Evolutionary conservation across 768 basidiomycete genomes (phyloP).

Genomic region (Kwoniella pini): DNA sequence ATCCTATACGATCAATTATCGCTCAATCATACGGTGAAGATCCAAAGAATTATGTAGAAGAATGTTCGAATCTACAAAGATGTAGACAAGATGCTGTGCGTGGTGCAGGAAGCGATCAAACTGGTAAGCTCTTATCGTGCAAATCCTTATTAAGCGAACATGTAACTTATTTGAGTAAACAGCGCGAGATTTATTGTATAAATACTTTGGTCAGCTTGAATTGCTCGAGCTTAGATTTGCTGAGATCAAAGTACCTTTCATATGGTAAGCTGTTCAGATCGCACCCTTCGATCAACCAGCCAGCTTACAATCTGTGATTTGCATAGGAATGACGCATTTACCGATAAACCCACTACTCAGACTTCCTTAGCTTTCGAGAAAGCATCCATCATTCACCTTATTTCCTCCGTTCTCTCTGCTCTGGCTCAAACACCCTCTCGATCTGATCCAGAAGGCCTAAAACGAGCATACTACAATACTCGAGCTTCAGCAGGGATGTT

Average conservation of each 20-base stretch:
- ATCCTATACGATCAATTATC: constrained; percentile 80
- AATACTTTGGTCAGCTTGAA: constrained; percentile 98
- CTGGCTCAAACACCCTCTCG: constrained; percentile 72
- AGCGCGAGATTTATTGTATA: constrained; percentile 94
- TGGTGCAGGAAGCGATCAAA: constrained; percentile 92
- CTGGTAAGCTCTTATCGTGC: constrained; percentile 61
- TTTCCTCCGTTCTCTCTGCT: constrained; percentile 88
- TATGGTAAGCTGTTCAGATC: constrained; percentile 68
- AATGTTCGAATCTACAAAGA: constrained; percentile 80
- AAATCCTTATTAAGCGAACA: neutral
- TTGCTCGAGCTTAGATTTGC: constrained; percentile 94
- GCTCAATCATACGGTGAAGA: constrained; percentile 89
- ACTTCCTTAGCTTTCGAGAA: constrained; percentile 98
- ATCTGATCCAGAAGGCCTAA: constrained; percentile 81
- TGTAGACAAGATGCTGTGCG: constrained; percentile 94
- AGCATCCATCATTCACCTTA: constrained; percentile 94
- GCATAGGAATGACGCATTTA: constrained; percentile 84
- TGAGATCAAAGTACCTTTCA: constrained; percentile 92
- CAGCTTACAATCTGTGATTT: neutral
- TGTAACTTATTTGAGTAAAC: constrained; percentile 45
- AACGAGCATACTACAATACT: constrained; percentile 90
- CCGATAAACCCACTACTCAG: constrained; percentile 86
- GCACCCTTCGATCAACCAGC: neutral
- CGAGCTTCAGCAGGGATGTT: constrained; percentile 91
- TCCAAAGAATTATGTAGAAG: constrained; percentile 81